Base-by-base conservation (phyloP, 805 yeast genomes). In the Metschnikowia dekortorum region DNA sequence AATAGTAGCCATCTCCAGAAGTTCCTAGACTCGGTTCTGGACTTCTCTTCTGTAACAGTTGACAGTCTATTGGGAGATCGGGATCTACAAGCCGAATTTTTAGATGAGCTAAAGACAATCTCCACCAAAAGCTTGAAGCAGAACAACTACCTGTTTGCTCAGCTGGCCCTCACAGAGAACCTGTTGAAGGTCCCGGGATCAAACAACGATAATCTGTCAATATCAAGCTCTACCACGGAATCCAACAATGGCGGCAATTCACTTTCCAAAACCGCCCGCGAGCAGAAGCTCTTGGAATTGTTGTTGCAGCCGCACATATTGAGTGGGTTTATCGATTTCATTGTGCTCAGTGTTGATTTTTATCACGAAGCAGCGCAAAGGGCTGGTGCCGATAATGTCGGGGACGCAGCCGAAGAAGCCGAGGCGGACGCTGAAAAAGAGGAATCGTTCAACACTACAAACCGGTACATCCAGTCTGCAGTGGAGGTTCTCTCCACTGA, bases 221-320 rank as follows among this genome's bases (percentile, higher is more conserved):
- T 71, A 16, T 56, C 71, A 0, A 71, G 76, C 6, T 64, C 71
- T 13, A 69, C 58, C 52, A 64, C 65, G 22, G 73, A 69, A 28
- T 48, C 56, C 16, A 53, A 49, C 30, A 44, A 50, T 10, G 61
- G 59, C 35, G 56, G 55, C 33, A 57, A 47, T 40, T 44, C 52
- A 32, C 57, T 54, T 18, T 55, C 58, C 40, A 72, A 69, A 47
- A 75, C 70, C 46, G 65, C 70, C 7, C 62, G 74, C 32, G 71
- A 73, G 6, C 65, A 66, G 37, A 85, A 86, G 62, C 76, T 94
- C 45, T 75, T 91, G 37, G 94, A 89, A 60, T 84, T 84, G 60
- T 73, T 94, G 49, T 78, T 92, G 54, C 88, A 87, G 61, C 90
- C 94, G 13, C 87, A 83, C 47, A 81, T 89, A 13, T 66, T 92